Base-by-base conservation (phyloP, 805 yeast species). In the Wickerhamiella occidentalis region DNA sequence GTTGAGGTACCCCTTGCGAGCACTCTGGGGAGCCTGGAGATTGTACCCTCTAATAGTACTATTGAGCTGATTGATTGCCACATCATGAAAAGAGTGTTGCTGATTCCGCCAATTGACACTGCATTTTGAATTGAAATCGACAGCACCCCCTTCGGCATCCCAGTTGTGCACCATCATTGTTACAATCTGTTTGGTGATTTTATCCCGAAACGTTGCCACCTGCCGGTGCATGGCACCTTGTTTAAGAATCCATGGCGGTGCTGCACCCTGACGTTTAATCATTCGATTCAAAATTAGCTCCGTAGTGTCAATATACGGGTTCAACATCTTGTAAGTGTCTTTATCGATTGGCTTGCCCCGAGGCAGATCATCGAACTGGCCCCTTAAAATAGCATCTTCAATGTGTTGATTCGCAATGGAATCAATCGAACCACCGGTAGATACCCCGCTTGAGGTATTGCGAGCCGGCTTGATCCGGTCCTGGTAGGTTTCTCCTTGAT, bases 171-270 rank as follows among this genome's bases (percentile, higher is more conserved):
- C 63, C 41, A 60, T 51, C 37, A 52, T 47, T 11, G 67, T 71
- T 26, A 58, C 58, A 9, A 58, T 46, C 11, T 54, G 36, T 6
- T n/a, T 40, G 59, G 55, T 21, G 55, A 48, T 50, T 54, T 69
- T 69, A 0, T 55, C 53, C 47, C 87, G 64, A 48, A 84, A 77
- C 0, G 58, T 58, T 2, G 57, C 60, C 7, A 82, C 69, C 33
- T 74, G 75, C 1, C 57, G 52, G 40, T 74, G 72, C 3, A 81
- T 76, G 1, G 76, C 71, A 17, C 75, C 69, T 62, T 84, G 92
- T 49, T 76, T 79, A 57, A 85, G 94, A 33, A 87, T 80, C 96
- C 96, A 87, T 0, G 94, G 94, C 0, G 95, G 95, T 9, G 79
- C 68, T 0, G 85, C 79, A 45, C 85, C 87, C 62, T 87, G 95